Evolutionary conservation across 148 eudicot genomes (phyloP).

Genomic region (Polygonum aviculare): DNA sequence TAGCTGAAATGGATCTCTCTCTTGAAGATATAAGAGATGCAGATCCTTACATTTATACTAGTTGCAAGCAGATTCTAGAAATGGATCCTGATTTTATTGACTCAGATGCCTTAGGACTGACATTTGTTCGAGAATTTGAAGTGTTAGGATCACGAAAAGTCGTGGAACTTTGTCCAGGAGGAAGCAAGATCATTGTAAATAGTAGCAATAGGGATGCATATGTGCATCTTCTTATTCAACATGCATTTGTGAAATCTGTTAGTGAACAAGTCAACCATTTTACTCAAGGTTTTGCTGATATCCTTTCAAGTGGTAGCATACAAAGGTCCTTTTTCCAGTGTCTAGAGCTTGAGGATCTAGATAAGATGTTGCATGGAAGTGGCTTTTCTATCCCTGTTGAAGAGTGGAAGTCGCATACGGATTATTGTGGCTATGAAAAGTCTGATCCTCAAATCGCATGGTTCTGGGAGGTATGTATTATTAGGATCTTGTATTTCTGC

Average conservation of each 20-base stretch:
- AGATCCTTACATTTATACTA: slow-evolving; percentile 69
- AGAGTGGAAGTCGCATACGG: slow-evolving; percentile 90
- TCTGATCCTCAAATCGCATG: slow-evolving; percentile 73
- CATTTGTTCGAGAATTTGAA: slow-evolving; percentile 73
- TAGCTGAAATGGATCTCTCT: slow-evolving; percentile 47
- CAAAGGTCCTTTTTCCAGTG: slow-evolving; percentile 42
- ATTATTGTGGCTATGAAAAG: slow-evolving; percentile 57
- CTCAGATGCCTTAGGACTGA: slow-evolving; percentile 75
- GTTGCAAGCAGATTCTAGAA: slow-evolving; percentile 82
- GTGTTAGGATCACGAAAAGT: slow-evolving; percentile 63
- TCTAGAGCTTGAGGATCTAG: slow-evolving; percentile 76
- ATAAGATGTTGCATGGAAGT: slow-evolving; percentile 77
- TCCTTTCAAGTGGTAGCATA: slow-evolving; percentile 24
- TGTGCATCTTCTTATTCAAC: slow-evolving; percentile 56
- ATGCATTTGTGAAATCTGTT: slow-evolving; percentile 57
- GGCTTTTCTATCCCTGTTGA: slow-evolving; percentile 58
- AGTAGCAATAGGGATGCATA: slow-evolving; percentile 65
- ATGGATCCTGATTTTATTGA: slow-evolving; percentile 78
- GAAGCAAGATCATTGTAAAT: slow-evolving; percentile 46
- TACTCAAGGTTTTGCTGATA: slow-evolving; percentile 71
- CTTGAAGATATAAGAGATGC: slow-evolving; percentile 78
- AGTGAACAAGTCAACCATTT: slow-evolving; percentile 57
- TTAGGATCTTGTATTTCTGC: neutral
- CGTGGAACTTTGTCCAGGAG: slow-evolving; percentile 71
- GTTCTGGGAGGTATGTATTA: slow-evolving; percentile 87